Percentiles rank a stretch among this genome's conserved stretches.
Conservation (phyloP, 345 rosid genomes). For the Lagerstroemia speciosa region DNA sequence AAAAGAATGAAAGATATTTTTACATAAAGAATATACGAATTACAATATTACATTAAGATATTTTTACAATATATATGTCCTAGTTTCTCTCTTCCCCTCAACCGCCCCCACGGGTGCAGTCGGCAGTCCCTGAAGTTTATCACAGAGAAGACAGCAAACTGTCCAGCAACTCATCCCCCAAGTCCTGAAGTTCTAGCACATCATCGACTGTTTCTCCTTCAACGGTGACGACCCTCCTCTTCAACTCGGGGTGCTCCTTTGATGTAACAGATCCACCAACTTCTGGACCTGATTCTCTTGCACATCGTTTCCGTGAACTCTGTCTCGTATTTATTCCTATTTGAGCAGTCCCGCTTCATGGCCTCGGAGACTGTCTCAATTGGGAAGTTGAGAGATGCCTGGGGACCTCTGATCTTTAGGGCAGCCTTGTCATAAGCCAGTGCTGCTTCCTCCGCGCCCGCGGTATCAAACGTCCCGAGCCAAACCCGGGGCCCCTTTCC, state of each 20-base stretch:
- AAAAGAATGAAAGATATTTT: no score
- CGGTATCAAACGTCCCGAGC: slow-evolving; percentile 83
- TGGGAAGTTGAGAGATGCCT: slow-evolving; percentile 67
- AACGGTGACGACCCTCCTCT: slow-evolving; percentile 17
- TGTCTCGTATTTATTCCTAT: slow-evolving; percentile 13
- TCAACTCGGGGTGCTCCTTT: background rate
- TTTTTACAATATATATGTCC: no score
- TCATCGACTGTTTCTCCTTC: slow-evolving; percentile 25
- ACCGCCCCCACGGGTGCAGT: no score
- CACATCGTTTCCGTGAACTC: slow-evolving; percentile 22
- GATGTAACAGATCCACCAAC: background rate
- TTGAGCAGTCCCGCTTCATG: slow-evolving; percentile 16
- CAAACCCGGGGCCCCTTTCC: slow-evolving; percentile 69
- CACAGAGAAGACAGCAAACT: slow-evolving; percentile 47
- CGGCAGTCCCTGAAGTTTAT: no score
- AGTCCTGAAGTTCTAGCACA: slow-evolving; percentile 49
- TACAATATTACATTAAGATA: no score
- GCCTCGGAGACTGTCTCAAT: slow-evolving; percentile 40
- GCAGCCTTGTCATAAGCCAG: slow-evolving; percentile 91
- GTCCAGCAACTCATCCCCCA: slow-evolving; percentile 69
- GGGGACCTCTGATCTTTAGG: slow-evolving; percentile 62
- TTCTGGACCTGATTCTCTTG: slow-evolving; percentile 24
- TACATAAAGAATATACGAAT: no score
- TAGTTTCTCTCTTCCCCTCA: no score
- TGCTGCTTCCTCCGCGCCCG: slow-evolving; percentile 91